phyloP scores from a whole-genome alignment of 192 early-diverging fungal genomes.

The Umbelopsis vinacea region DNA sequence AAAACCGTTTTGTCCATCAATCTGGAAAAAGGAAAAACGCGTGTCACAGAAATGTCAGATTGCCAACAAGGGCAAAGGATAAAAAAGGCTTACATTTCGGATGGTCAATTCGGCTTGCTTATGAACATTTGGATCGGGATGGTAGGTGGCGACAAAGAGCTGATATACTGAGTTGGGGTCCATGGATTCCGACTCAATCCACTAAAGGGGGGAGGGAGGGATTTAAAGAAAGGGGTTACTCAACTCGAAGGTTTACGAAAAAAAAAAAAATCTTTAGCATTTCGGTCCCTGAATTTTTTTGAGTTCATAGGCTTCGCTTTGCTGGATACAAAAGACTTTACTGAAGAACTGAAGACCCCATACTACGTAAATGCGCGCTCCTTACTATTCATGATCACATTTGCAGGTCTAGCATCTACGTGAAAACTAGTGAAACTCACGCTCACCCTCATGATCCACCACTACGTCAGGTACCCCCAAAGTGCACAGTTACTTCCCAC shows the following conservation, averaged over 20 bases:
- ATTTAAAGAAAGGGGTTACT: background rate
- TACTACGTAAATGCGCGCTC: too few relatives aligned
- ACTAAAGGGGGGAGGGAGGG: background rate
- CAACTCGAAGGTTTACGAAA: background rate
- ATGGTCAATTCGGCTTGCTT: slow-evolving; percentile 84
- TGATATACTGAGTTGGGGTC: slow-evolving; percentile 62
- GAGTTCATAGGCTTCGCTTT: background rate
- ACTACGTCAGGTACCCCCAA: too few relatives aligned
- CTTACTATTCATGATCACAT: too few relatives aligned
- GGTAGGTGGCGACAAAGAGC: slow-evolving; percentile 77
- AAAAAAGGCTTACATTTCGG: slow-evolving; percentile 55
- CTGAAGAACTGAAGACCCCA: background rate
- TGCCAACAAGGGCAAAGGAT: background rate
- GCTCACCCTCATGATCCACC: too few relatives aligned
- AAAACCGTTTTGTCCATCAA: slow-evolving; percentile 54
- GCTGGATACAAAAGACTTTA: background rate
- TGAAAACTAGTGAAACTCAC: too few relatives aligned
- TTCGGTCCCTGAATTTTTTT: background rate
- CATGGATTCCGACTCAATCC: slow-evolving; percentile 43
- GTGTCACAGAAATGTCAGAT: background rate
- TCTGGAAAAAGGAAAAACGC: slow-evolving; percentile 30
- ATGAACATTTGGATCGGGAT: slow-evolving; percentile 79
- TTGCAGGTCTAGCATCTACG: too few relatives aligned
- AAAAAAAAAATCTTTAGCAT: slow-evolving; percentile 2
- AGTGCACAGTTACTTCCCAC: too few relatives aligned